Base-by-base conservation (phyloP, 768 basidiomycete species). In the Phylloporus sp. region DNA sequence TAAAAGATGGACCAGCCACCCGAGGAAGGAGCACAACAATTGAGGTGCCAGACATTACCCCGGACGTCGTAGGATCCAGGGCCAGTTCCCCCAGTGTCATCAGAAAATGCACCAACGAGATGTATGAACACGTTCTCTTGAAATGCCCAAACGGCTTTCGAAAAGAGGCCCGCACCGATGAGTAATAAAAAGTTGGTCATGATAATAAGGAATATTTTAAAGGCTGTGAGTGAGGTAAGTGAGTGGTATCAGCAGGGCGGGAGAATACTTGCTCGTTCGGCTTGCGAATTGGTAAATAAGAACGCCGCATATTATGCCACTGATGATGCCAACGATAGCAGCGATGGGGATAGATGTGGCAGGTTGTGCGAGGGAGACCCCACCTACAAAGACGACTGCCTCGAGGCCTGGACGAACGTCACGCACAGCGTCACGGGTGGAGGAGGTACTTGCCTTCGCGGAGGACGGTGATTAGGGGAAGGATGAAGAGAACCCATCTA, bases 171-270 rank as follows among this genome's bases (percentile, higher is more conserved):
- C 0, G 95, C 86, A 24, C 95, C 95, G 69, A 99, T 91, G 61
- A 98, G 83, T 58, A 97, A 79, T 42, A 98, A 74, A 57, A 98
- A 72, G 74, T 91, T 91, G 46, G 95, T 95, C 77, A 97, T 98
- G 46, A 83, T 75, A 60, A 97, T 72, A 48, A 99, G 79, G 85
- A 98, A 98, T 57, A 93, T 72, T 29, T 81, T 84, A 29, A 97
- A 74, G 1, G 91, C 88, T 82, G 54, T 22, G 22, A 9, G 10
- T 12, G 26, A 18, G 2, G 22, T 9, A 15, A 24, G 20, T 43
- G 18, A 53, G 22, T 8, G 34, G 34, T 12, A 6, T 4, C n/a
- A 8, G 16, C 13, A 1, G 28, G n/a, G 18, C 28, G 32, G 15
- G n/a, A 16, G 10, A 28, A 34, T 5, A 70, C 80, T 64, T 62